Conservation (phyloP, 2,329 filamentous ascomycete species). For the Penicillium sp. region DNA sequence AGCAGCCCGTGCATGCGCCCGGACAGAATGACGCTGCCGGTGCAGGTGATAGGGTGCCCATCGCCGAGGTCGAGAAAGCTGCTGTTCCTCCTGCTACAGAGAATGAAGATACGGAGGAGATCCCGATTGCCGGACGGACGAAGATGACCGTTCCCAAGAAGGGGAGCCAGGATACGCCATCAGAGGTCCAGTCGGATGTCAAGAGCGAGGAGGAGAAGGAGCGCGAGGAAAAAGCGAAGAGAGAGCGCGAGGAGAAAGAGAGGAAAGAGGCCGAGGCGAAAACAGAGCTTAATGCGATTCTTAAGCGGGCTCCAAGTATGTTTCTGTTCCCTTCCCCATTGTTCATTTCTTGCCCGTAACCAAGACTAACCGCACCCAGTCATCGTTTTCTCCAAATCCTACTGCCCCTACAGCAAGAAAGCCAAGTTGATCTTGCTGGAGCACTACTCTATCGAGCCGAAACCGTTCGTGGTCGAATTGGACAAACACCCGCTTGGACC, state of each 20-base stretch:
- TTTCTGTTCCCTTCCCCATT: constrained; percentile 15
- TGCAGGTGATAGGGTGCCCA: constrained; percentile 53
- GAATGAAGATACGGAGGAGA: constrained; percentile 47
- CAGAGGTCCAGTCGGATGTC: constrained; percentile 18
- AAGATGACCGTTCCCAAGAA: constrained; percentile 48
- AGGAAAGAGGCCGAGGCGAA: constrained; percentile 51
- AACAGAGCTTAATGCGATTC: constrained; percentile 70
- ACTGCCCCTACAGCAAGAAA: constrained; percentile 80
- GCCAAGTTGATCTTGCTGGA: constrained; percentile 84
- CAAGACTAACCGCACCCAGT: constrained; percentile 53
- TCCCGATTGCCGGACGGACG: constrained; percentile 56
- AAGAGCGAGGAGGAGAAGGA: constrained; percentile 32
- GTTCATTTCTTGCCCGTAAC: not conserved
- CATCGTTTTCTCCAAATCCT: constrained; percentile 93
- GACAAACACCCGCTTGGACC: constrained; percentile 75
- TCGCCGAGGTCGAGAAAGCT: constrained; percentile 56
- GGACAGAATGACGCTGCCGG: constrained; percentile 32
- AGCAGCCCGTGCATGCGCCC: constrained; percentile 31
- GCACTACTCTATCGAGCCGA: constrained; percentile 77
- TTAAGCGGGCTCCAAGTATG: constrained; percentile 82
- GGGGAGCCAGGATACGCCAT: constrained; percentile 28
- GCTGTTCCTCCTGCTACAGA: constrained; percentile 39
- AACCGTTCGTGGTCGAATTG: constrained; percentile 85
- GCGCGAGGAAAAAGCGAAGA: constrained; percentile 58
- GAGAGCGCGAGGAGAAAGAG: constrained; percentile 23